These are phyloP conservation scores for Syzygium oleosum DNA, from an alignment of 345 rosid genomes.

Conservation along the genomic window DNA sequence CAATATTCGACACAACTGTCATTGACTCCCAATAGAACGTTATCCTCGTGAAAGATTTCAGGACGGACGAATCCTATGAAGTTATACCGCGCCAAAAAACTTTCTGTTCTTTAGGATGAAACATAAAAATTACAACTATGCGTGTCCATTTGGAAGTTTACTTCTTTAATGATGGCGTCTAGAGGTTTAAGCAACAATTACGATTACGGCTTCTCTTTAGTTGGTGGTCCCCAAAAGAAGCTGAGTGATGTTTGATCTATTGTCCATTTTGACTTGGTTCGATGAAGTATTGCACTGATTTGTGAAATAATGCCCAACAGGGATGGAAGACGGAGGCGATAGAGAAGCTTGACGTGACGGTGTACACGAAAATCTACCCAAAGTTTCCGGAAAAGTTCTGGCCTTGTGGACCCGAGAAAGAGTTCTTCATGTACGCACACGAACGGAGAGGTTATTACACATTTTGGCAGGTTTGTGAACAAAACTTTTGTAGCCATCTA, in stretches of 20 bases:
- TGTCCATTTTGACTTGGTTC: background rate
- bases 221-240: background rate
- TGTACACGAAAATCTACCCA: conserved; percentile 87
- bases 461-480: conserved; percentile 39
- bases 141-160: background rate
- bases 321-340: conserved; percentile 92
- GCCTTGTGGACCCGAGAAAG: conserved; percentile 79
- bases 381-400: conserved; percentile 81
- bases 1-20: too few relatives aligned
- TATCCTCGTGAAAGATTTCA: conserved; percentile 12
- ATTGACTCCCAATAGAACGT: conserved; percentile 23
- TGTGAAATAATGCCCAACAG: conserved; percentile 25
- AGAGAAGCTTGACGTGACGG: conserved; percentile 76
- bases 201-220: background rate
- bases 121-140: background rate
- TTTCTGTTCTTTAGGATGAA: background rate
- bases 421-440: conserved; percentile 94
- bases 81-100: background rate
- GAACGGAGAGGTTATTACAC: conserved; percentile 96
- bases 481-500: too few relatives aligned
- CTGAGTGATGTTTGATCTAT: background rate
- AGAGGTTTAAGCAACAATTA: background rate
- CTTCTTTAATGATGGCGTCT: background rate
- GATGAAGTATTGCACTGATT: background rate
- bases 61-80: background rate